Percentiles rank a stretch among this genome's conserved stretches.
Conservation (phyloP, 78 protist species). For the Dictyostelium intermedium region DNA sequence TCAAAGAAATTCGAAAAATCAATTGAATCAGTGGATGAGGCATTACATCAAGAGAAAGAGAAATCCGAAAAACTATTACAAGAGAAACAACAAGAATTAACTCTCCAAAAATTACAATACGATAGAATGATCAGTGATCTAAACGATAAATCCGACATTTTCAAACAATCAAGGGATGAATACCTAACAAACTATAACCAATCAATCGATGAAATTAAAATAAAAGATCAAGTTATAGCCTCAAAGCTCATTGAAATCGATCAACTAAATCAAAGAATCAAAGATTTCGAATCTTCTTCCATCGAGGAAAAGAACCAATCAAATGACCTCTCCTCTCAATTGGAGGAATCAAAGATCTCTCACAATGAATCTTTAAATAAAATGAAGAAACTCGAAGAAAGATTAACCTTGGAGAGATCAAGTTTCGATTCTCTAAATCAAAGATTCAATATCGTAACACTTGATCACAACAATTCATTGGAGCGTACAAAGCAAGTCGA, state of each 20-base stretch:
- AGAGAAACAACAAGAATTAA: not conserved
- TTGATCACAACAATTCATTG: not conserved
- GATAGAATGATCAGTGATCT: not conserved
- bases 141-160: conserved; percentile 37
- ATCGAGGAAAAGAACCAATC: not conserved
- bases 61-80: conserved; percentile 7
- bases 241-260: not conserved
- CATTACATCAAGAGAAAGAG: conserved; percentile 7
- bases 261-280: not conserved
- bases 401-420: conserved; percentile 22
- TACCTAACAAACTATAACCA: conserved; percentile 17
- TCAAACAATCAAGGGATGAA: conserved; percentile 46
- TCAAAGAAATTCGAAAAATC: conserved; percentile 4
- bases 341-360: not conserved
- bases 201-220: conserved; percentile 10
- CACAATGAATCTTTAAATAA: not conserved
- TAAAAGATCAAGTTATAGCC: conserved; percentile 6
- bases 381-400: conserved; percentile 34
- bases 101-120: not conserved
- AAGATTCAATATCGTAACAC: conserved; percentile 3
- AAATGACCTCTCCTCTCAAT: not conserved
- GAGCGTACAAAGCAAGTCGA: not conserved
- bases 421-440: conserved; percentile 47
- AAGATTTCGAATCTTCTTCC: not conserved
- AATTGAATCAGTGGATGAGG: not conserved